Conservation (phyloP, 805 yeast genomes). For the Candida golubevii region DNA sequence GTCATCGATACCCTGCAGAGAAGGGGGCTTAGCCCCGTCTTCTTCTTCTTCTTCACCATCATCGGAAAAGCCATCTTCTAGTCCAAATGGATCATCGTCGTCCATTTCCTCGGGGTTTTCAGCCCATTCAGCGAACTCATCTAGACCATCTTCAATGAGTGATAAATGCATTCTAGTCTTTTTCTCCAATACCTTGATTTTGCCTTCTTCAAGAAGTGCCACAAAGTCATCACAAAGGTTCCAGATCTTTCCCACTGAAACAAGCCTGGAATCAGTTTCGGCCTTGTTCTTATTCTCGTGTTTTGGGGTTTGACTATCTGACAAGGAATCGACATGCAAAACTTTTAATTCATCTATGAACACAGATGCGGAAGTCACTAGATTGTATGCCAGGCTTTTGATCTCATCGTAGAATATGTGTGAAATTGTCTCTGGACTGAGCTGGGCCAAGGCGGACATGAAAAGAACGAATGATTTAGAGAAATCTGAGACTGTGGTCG, state of each 20-base stretch:
- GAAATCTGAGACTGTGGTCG: slow-evolving; percentile 43
- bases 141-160: slow-evolving; percentile 57
- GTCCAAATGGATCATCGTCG: slow-evolving; percentile 53
- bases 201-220: slow-evolving; percentile 44
- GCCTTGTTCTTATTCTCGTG: slow-evolving; percentile 1
- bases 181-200: slow-evolving; percentile 47
- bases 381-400: slow-evolving; percentile 18
- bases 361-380: slow-evolving; percentile 16
- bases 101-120: slow-evolving; percentile 50
- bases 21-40: slow-evolving; percentile 18
- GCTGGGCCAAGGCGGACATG: slow-evolving; percentile 39
- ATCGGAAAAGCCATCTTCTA: slow-evolving; percentile 25
- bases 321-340: slow-evolving; percentile 7
- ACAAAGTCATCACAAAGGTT: slow-evolving; percentile 51
- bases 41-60: slow-evolving; percentile 27
- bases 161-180: slow-evolving; percentile 42
- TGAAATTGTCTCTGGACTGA: slow-evolving; percentile 25
- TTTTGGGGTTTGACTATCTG: background rate
- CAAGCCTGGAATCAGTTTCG: slow-evolving; percentile 39
- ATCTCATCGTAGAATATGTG: slow-evolving; percentile 38
- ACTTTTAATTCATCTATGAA: slow-evolving; percentile 28
- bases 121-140: slow-evolving; percentile 67
- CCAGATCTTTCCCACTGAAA: slow-evolving; percentile 69
- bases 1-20: slow-evolving; percentile 13
- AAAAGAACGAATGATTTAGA: slow-evolving; percentile 42